Percentiles rank a stretch among this genome's conserved stretches.
Evolutionary conservation across 2,329 filamentous ascomycete species (phyloP).

Genomic region (Dactylellina sp.): DNA sequence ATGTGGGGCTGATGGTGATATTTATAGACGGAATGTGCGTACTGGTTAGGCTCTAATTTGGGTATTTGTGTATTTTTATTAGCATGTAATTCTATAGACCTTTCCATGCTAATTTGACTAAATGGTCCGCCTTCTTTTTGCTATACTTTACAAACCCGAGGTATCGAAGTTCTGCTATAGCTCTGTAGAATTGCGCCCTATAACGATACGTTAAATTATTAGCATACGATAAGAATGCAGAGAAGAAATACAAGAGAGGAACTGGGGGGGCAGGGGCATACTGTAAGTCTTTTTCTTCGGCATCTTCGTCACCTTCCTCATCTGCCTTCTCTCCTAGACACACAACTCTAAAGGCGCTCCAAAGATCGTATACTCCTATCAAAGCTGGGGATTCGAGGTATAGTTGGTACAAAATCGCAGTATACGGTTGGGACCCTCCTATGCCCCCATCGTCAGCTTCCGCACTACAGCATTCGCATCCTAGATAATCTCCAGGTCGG

Average conservation of each 20-base stretch:
- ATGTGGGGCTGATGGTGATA: neutral
- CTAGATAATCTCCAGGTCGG: constrained; percentile 80
- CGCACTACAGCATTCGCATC: constrained; percentile 75
- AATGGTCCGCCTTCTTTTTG: constrained; percentile 90
- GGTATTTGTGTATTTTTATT: neutral
- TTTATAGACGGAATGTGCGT: neutral
- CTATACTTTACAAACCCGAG: constrained; percentile 90
- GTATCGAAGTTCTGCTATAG: constrained; percentile 83
- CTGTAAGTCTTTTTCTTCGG: constrained; percentile 64
- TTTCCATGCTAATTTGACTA: constrained; percentile 84
- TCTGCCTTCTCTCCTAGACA: constrained; percentile 67
- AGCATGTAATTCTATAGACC: constrained; percentile 70
- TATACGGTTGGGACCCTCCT: constrained; percentile 71
- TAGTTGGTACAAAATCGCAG: constrained; percentile 80
- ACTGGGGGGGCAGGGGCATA: constrained; percentile 56
- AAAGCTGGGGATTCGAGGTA: constrained; percentile 78
- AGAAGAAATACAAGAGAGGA: neutral
- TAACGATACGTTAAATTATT: constrained; percentile 59
- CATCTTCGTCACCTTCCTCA: constrained; percentile 64
- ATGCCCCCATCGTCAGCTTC: constrained; percentile 61
- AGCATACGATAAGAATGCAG: constrained; percentile 11
- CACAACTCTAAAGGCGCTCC: constrained; percentile 78
- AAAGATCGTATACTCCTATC: constrained; percentile 83
- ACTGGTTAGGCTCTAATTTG: neutral
- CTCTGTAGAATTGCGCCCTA: constrained; percentile 81